Percentiles rank a stretch among this genome's conserved stretches.
These are phyloP conservation scores for Tilletia walkeri DNA, from an alignment of 1,284 basidiomycete genomes.

Conservation along the genomic window DNA sequence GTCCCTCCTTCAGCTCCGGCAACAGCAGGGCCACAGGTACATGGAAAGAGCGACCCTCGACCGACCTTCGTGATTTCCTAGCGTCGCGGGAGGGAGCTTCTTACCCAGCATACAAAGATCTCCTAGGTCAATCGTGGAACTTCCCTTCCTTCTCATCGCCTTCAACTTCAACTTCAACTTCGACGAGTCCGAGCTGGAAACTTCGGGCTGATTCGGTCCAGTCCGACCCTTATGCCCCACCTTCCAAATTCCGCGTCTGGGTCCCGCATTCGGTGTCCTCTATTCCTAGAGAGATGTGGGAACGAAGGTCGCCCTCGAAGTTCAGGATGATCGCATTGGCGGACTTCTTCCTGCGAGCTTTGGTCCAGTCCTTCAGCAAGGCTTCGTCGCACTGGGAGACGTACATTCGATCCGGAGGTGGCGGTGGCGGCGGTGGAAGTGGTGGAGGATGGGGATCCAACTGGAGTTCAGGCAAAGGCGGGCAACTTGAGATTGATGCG, in stretches of 20 bases:
- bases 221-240: slow-evolving; percentile 27
- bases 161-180: no score
- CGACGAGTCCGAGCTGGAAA: no score
- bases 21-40: background rate
- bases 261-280: background rate
- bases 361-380: no score
- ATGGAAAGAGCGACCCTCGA: background rate
- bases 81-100: slow-evolving; percentile 18
- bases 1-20: background rate
- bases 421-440: no score
- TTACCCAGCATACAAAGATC: slow-evolving; percentile 27
- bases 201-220: slow-evolving; percentile 23
- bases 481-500: slow-evolving; percentile 25
- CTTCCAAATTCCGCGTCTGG: slow-evolving; percentile 22
- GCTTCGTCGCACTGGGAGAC: background rate
- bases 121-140: slow-evolving; percentile 22
- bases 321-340: no score
- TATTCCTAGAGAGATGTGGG: no score
- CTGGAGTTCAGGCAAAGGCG: slow-evolving; percentile 26
- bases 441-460: no score
- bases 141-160: slow-evolving; percentile 21
- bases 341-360: no score
- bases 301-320: no score
- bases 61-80: background rate
- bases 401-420: slow-evolving; percentile 9